Evolutionary conservation across 2,329 filamentous ascomycete genomes (phyloP), one percentile per base, ranked within the genome.

Genomic region (Ambrosiella xylebori): DNA sequence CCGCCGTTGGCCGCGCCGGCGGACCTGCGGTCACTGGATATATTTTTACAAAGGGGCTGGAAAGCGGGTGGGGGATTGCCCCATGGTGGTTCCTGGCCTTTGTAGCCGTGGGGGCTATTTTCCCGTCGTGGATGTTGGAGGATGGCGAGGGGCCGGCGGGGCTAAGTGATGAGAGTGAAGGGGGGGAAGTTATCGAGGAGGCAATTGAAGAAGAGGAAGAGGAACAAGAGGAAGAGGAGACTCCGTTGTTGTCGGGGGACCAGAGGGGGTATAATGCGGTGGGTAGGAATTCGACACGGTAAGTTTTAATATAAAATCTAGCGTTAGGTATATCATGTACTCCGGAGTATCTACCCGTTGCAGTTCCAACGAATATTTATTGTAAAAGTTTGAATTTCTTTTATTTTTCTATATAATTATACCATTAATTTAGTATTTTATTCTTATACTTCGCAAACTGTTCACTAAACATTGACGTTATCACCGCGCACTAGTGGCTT

Each of bases 11-110:
- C 1, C 75, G 90, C 54, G 90, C 88, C 0, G 65, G 78, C 0
- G 93, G 93, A 0, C 91, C 93, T 0, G 86, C 86, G 0, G 68
- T 85, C 39, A 78, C 82, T 0, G 91, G 91, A 0, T 71, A 75
- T 1, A 74, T 82, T 0, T 96, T 95, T 66, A 85, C 81, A 0
- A 81, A 79, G 71, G 91, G 91, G 0, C 81, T 88, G 0, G 79
- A 85, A 64, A 72, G 76, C 37, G 87, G 87, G 0, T 91, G 88
- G 66, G 76, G 93, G 37, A 79, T 94, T 56, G 73, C 86, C 0
- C 84, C 90, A 0, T 96, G 87, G 79, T 95, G 86, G 81, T 74
- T 85, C 3, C 73, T 96, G n/a, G 76, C 80, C 0, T 64, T 71
- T 0, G 72, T 94, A 50, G 78, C 82, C 0, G 61, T 79, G 0